A percentile compares a stretch with the other conserved stretches of the same genome.
These are phyloP conservation scores for Psilocybe subaeruginosa DNA, from an alignment of 768 basidiomycete species.

Conservation along the genomic window DNA sequence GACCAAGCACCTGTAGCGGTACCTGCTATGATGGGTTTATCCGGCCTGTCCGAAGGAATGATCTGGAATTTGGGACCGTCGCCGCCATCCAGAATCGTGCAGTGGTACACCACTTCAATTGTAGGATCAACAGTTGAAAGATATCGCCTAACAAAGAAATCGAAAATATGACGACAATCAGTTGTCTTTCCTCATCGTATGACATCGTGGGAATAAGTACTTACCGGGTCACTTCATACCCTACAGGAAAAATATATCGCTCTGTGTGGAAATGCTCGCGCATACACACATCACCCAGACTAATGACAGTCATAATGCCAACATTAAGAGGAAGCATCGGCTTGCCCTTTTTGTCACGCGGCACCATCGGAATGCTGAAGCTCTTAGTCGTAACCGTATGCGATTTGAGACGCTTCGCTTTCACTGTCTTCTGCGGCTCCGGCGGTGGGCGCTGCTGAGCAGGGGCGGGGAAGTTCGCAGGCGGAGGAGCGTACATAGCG, in stretches of 20 bases:
- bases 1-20: conserved; percentile 91
- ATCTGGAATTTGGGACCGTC: conserved; percentile 89
- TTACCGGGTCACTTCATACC: conserved; percentile 81
- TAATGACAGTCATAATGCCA: conserved; percentile 85
- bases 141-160: conserved; percentile 58
- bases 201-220: conserved; percentile 19
- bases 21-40: conserved; percentile 77
- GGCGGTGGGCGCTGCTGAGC: conserved; percentile 23
- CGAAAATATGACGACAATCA: background rate
- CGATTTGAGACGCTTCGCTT: conserved; percentile 75
- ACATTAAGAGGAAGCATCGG: conserved; percentile 81
- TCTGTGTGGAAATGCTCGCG: conserved; percentile 87
- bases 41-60: conserved; percentile 70
- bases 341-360: conserved; percentile 69
- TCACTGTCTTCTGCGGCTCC: conserved; percentile 39
- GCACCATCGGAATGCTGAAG: conserved; percentile 78
- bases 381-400: conserved; percentile 81
- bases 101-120: conserved; percentile 74
- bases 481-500: conserved; percentile 36
- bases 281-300: conserved; percentile 76
- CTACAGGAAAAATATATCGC: conserved; percentile 87
- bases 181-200: conserved; percentile 1
- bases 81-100: conserved; percentile 83
- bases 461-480: conserved; percentile 28
- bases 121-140: conserved; percentile 73